A percentile compares a stretch with the other conserved stretches of the same genome.
Evolutionary conservation across 768 basidiomycete species (phyloP).

Genomic region (Lactarius psammicola): DNA sequence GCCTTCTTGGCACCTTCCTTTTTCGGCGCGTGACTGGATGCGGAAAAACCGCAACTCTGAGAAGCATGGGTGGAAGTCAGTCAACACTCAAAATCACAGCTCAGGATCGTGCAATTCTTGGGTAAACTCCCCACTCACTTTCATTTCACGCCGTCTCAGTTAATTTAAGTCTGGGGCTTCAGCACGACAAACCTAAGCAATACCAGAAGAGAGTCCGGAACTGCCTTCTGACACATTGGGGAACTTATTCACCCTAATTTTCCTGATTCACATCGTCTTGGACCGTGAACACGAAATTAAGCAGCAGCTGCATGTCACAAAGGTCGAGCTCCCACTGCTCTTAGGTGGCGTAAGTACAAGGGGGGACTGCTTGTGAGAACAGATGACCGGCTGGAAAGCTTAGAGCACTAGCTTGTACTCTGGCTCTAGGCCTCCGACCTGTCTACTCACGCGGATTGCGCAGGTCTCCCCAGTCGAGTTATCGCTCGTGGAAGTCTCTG

Average conservation of each 20-base stretch:
- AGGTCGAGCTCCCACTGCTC: slow-evolving; percentile 81
- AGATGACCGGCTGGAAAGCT: slow-evolving; percentile 80
- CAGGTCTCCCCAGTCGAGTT: slow-evolving; percentile 98
- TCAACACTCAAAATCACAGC: slow-evolving; percentile 85
- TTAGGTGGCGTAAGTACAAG: slow-evolving; percentile 92
- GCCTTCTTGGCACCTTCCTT: too few species aligned
- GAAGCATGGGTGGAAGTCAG: slow-evolving; percentile 64
- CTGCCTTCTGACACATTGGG: not conserved
- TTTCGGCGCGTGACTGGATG: too few species aligned
- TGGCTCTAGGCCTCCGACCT: not conserved
- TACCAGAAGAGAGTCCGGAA: slow-evolving; percentile 85
- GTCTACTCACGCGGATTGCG: not conserved
- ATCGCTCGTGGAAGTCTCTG: slow-evolving; percentile 88
- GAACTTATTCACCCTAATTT: slow-evolving; percentile 2
- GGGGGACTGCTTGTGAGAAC: slow-evolving; percentile 85
- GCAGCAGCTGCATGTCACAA: slow-evolving; percentile 76
- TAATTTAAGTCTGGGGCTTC: slow-evolving; percentile 77
- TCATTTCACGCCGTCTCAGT: slow-evolving; percentile 25
- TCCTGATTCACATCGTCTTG: slow-evolving; percentile 82
- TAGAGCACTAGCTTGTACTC: slow-evolving; percentile 78
- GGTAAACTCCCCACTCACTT: slow-evolving; percentile 54
- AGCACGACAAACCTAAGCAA: slow-evolving; percentile 91
- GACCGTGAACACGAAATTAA: slow-evolving; percentile 87
- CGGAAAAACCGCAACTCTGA: too few species aligned
- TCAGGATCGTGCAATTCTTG: slow-evolving; percentile 93